phyloP scores from a whole-genome alignment of 495 filamentous ascomycete species.

The Hypoxylon intermedium region DNA sequence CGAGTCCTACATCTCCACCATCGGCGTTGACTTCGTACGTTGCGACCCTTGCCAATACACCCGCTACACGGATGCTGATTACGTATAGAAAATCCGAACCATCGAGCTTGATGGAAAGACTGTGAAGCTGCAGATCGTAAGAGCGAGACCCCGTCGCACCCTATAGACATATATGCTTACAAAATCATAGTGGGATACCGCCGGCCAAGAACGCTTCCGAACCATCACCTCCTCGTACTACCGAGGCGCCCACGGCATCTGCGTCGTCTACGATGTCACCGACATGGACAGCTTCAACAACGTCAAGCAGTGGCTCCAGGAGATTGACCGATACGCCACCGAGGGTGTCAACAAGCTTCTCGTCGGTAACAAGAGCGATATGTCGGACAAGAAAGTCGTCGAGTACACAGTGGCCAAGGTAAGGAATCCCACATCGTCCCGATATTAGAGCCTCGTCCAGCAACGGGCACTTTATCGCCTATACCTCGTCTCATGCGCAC shows the following conservation, averaged over 20 bases:
- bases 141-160: constrained; percentile 37
- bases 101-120: constrained; percentile 99
- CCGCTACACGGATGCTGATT: constrained; percentile 32
- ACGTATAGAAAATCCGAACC: constrained; percentile 93
- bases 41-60: background rate
- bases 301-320: constrained; percentile 99
- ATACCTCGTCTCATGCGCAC: constrained; percentile 11
- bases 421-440: constrained; percentile 33
- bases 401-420: constrained; percentile 99
- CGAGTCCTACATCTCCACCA: constrained; percentile 99
- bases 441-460: background rate
- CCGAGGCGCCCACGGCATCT: constrained; percentile 96
- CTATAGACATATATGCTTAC: constrained; percentile 21
- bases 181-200: constrained; percentile 87
- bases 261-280: constrained; percentile 99
- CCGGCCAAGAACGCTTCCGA: constrained; percentile 98
- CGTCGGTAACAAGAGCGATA: constrained; percentile 99
- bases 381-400: constrained; percentile 99
- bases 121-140: constrained; percentile 98
- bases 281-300: constrained; percentile 99
- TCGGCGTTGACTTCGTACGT: constrained; percentile 98
- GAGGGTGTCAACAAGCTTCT: constrained; percentile 99
- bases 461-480: constrained; percentile 16
- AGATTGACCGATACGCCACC: constrained; percentile 98
- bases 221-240: constrained; percentile 99